Percentiles rank a stretch among this genome's conserved stretches.
These are phyloP conservation scores for Paecilomyces sp. DNA, from an alignment of 2,329 filamentous ascomycete species.

Conservation along the genomic window DNA sequence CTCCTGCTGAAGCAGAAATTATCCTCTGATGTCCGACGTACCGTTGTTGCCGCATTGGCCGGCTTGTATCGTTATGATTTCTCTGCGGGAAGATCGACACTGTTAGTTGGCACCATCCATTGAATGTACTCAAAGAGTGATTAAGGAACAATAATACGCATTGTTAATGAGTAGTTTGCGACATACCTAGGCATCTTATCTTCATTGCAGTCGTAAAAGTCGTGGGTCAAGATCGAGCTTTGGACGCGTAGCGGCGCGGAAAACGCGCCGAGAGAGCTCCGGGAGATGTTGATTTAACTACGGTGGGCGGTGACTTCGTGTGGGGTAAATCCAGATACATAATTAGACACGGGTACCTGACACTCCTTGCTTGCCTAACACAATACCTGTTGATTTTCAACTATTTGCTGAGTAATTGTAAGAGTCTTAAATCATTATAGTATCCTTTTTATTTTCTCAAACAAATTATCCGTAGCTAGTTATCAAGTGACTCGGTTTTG, in stretches of 20 bases:
- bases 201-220: slow-evolving; percentile 14
- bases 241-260: slow-evolving; percentile 26
- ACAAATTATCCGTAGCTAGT: neutral
- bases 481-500: neutral
- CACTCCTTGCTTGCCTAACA: neutral
- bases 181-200: slow-evolving; percentile 33
- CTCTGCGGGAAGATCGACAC: slow-evolving; percentile 46
- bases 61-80: slow-evolving; percentile 98
- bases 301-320: neutral
- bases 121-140: neutral
- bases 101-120: neutral
- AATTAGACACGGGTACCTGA: neutral
- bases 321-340: neutral
- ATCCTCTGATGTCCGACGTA: slow-evolving; percentile 45
- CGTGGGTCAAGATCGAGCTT: slow-evolving; percentile 15
- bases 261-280: slow-evolving; percentile 18
- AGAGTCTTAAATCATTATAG: too few species aligned
- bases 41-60: slow-evolving; percentile 99
- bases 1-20: neutral
- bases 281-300: neutral
- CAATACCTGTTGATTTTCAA: neutral
- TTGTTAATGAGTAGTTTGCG: neutral
- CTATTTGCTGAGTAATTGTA: neutral
- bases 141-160: neutral
- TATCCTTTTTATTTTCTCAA: neutral